Conservation (phyloP, 78 protist genomes). For the Dictyostelium capitatum region DNA sequence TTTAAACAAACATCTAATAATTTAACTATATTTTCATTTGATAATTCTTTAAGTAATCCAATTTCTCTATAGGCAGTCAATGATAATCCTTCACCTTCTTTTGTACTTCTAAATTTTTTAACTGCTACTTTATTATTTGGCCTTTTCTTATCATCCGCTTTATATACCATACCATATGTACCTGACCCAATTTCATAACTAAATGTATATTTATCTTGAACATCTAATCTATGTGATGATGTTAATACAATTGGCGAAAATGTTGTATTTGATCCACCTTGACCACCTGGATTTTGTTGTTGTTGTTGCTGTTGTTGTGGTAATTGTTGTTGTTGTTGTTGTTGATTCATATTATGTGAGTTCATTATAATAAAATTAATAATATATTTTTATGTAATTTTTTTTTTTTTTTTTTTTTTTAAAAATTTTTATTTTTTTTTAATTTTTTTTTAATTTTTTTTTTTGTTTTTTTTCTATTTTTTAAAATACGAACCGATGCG, state of each 20-base stretch:
- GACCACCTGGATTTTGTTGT: background rate
- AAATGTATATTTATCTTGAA: slow-evolving; percentile 67
- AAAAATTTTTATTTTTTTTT: too few species aligned
- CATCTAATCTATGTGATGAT: slow-evolving; percentile 48
- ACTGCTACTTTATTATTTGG: slow-evolving; percentile 75
- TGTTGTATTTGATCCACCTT: background rate
- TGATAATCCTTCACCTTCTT: slow-evolving; percentile 87
- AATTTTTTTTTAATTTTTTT: too few species aligned
- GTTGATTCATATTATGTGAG: background rate
- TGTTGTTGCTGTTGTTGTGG: slow-evolving; percentile 1
- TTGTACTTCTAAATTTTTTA: slow-evolving; percentile 75
- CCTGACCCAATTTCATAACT: slow-evolving; percentile 83
- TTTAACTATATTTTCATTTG: slow-evolving; percentile 81
- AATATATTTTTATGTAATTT: too few species aligned
- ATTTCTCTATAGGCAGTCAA: slow-evolving; percentile 87
- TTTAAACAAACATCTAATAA: slow-evolving; percentile 74
- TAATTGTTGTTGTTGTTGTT: background rate
- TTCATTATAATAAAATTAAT: slow-evolving; percentile 1
- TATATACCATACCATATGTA: slow-evolving; percentile 88
- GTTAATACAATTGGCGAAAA: slow-evolving; percentile 49
- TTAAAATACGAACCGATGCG: too few species aligned
- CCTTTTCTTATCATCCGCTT: slow-evolving; percentile 74
- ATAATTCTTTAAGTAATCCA: slow-evolving; percentile 84
- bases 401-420: too few species aligned
- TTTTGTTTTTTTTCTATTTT: too few species aligned